Percentiles rank a stretch among this genome's conserved stretches.
These are phyloP conservation scores for Hibiscus mutabilis DNA, from an alignment of 345 rosid genomes.

Conservation along the genomic window DNA sequence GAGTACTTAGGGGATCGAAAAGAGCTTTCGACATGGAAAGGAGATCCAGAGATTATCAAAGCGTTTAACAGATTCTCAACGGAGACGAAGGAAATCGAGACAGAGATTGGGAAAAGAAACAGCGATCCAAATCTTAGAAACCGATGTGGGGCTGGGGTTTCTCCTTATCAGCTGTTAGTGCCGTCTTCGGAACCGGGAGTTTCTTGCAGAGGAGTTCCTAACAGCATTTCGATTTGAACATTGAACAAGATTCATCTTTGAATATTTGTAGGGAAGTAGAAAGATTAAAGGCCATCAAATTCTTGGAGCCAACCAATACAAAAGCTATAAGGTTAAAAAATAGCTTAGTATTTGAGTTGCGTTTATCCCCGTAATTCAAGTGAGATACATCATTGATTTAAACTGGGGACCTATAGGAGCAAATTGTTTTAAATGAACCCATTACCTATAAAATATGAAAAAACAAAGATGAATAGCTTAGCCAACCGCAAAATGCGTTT, in stretches of 20 bases:
- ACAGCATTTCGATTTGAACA: slow-evolving; percentile 51
- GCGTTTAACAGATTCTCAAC: slow-evolving; percentile 20
- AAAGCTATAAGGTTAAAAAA: background rate
- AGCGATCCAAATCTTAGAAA: slow-evolving; percentile 44
- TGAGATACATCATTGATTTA: too few species aligned
- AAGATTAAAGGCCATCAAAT: background rate
- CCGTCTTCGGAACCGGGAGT: slow-evolving; percentile 88
- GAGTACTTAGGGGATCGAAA: slow-evolving; percentile 9
- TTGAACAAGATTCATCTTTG: background rate
- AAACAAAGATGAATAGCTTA: too few species aligned
- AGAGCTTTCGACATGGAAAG: slow-evolving; percentile 1
- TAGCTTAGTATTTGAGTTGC: background rate
- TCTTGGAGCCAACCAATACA: background rate
- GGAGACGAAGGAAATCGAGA: slow-evolving; percentile 51
- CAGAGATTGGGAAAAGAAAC: slow-evolving; percentile 72
- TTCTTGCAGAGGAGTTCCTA: slow-evolving; percentile 91
- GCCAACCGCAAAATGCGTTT: too few species aligned
- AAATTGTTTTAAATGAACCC: too few species aligned
- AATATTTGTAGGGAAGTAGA: background rate
- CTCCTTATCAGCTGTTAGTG: slow-evolving; percentile 44
- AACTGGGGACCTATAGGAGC: background rate
- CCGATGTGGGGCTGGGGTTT: slow-evolving; percentile 21
- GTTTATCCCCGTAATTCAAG: background rate
- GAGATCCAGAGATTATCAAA: background rate
- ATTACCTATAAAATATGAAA: too few species aligned